These are phyloP conservation scores for Calocybe cyanea DNA, from an alignment of 768 basidiomycete genomes.

Conservation along the genomic window DNA sequence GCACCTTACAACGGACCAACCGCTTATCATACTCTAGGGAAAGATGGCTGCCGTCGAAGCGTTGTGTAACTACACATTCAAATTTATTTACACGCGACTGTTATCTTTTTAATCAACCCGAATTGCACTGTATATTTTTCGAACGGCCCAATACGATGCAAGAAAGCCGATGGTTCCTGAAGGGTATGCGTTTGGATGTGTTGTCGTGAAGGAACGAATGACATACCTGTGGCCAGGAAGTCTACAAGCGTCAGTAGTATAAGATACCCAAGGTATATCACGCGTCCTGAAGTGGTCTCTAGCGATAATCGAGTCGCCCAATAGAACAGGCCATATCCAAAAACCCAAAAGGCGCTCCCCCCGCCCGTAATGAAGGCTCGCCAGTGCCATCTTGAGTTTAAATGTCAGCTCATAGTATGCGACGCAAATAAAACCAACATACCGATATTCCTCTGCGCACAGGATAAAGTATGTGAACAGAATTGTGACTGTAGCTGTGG, in stretches of 20 bases:
- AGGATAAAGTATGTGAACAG: constrained; percentile 87
- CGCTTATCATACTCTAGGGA: too few species aligned
- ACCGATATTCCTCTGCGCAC: constrained; percentile 94
- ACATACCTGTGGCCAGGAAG: constrained; percentile 82
- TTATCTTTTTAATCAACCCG: constrained; percentile 55
- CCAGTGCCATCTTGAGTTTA: constrained; percentile 96
- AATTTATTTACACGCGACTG: too few species aligned
- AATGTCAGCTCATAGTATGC: too few species aligned
- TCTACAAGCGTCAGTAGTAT: constrained; percentile 77
- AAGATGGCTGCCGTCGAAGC: too few species aligned
- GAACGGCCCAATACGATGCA: constrained; percentile 87
- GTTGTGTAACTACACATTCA: too few species aligned
- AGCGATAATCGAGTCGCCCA: constrained; percentile 86
- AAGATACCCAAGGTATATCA: constrained; percentile 90
- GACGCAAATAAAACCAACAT: constrained; percentile 17
- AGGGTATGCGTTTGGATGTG: not conserved
- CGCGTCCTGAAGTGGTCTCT: constrained; percentile 73
- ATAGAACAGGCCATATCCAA: constrained; percentile 86
- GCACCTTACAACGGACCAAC: too few species aligned
- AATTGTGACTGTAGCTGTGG: constrained; percentile 88
- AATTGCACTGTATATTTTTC: constrained; percentile 77
- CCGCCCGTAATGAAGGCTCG: constrained; percentile 89
- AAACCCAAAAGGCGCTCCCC: constrained; percentile 88
- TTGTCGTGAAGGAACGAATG: not conserved
- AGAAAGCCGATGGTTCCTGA: constrained; percentile 88